Percentiles rank a stretch among this genome's conserved stretches.
Evolutionary conservation across 371 early-diverging fungal genomes (phyloP).

Genomic region (Mortierella sp.): DNA sequence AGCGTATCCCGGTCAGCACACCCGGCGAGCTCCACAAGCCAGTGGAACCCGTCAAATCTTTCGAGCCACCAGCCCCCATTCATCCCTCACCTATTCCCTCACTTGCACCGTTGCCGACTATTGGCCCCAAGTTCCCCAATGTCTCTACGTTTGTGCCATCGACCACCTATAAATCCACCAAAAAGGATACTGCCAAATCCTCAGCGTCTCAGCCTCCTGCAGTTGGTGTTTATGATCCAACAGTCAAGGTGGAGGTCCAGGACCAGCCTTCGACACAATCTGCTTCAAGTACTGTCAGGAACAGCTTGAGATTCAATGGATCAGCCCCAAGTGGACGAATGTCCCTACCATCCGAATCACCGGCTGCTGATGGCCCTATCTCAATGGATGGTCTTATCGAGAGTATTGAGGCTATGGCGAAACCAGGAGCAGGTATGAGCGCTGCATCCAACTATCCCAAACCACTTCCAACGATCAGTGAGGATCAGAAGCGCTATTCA

Average conservation of each 20-base stretch:
- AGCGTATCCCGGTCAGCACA: background rate
- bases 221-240: conserved; percentile 17
- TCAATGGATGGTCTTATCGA: conserved; percentile 46
- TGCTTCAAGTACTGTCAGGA: conserved; percentile 1
- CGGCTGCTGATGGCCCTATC: conserved; percentile 28
- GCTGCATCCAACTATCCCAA: conserved; percentile 20
- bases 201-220: conserved; percentile 5
- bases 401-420: conserved; percentile 46
- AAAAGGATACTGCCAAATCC: conserved; percentile 31
- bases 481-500: conserved; percentile 38
- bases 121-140: conserved; percentile 15
- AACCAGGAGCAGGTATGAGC: conserved; percentile 15
- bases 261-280: conserved; percentile 7
- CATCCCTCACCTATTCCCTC: conserved; percentile 16
- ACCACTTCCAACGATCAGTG: conserved; percentile 34
- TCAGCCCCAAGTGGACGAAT: conserved; percentile 21
- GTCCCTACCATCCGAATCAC: conserved; percentile 6
- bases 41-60: conserved; percentile 9
- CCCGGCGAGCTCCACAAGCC: conserved; percentile 2
- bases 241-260: conserved; percentile 47
- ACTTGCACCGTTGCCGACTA: conserved; percentile 10
- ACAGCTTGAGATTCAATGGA: conserved; percentile 2
- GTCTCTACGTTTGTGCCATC: conserved; percentile 17
- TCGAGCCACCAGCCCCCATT: conserved; percentile 2
- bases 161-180: conserved; percentile 30